Percentiles rank a stretch among this genome's conserved stretches.
phyloP scores from a whole-genome alignment of 768 basidiomycete genomes.

The Xerocomus brunneocitrinus region DNA sequence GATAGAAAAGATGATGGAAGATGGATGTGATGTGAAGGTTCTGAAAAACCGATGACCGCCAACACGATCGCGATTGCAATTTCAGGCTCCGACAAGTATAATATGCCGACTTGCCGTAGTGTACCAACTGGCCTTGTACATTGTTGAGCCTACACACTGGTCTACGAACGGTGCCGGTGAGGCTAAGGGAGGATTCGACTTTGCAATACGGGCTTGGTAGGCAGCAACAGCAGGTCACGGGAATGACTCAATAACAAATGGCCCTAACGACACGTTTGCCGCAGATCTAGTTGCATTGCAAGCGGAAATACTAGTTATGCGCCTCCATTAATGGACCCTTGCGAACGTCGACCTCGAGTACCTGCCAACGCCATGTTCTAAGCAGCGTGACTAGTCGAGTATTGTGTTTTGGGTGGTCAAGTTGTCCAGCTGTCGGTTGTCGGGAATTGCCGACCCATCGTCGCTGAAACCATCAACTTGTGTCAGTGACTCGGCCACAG shows the following conservation, averaged over 20 bases:
- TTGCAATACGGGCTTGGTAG: background rate
- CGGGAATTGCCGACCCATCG: slow-evolving; percentile 16
- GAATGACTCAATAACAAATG: background rate
- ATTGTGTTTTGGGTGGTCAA: background rate
- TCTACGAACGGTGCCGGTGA: background rate
- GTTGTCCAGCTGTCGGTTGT: background rate
- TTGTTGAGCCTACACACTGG: background rate
- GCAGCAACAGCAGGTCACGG: background rate
- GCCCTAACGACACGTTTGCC: background rate
- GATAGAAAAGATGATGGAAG: slow-evolving; percentile 26
- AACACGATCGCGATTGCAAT: slow-evolving; percentile 25
- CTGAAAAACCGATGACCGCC: slow-evolving; percentile 7
- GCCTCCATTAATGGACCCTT: background rate
- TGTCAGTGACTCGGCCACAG: background rate
- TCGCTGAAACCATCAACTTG: slow-evolving; percentile 1
- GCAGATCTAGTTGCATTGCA: background rate
- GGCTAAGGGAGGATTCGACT: background rate
- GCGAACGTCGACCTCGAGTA: background rate
- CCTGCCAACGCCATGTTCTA: background rate
- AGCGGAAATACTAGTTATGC: background rate
- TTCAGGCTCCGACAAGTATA: slow-evolving; percentile 40
- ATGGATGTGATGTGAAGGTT: slow-evolving; percentile 21
- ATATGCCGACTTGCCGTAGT: slow-evolving; percentile 18
- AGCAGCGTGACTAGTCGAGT: background rate
- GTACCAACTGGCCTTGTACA: background rate